phyloP scores from a whole-genome alignment of 257 asterid genomes.

The Mentha longifolia region DNA sequence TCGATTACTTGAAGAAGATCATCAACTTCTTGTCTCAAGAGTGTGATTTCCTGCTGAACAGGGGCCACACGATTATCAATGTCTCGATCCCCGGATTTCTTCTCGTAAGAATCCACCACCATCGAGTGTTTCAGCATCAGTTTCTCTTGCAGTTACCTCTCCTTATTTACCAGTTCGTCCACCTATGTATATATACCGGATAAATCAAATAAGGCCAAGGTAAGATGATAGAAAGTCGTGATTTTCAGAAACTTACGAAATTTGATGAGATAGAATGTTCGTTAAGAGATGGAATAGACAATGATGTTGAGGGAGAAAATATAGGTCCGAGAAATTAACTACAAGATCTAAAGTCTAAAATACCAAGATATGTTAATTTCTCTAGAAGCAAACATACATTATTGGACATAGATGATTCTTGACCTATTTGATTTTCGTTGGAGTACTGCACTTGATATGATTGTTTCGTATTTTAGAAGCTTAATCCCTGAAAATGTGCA shows the following conservation, averaged over 20 bases:
- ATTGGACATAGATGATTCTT: neutral
- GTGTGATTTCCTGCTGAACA: conserved; percentile 75
- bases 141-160: conserved; percentile 89
- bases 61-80: conserved; percentile 78
- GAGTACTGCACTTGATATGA: neutral
- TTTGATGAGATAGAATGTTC: no score
- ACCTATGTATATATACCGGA: conserved; percentile 50
- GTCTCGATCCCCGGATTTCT: conserved; percentile 77
- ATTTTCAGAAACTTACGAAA: no score
- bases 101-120: conserved; percentile 81
- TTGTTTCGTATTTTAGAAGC: neutral
- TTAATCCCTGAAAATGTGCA: neutral
- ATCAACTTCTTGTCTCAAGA: conserved; percentile 86
- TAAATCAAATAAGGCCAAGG: neutral
- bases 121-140: conserved; percentile 80
- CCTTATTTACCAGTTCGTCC: conserved; percentile 83
- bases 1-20: conserved; percentile 84
- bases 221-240: neutral
- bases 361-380: no score
- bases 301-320: no score
- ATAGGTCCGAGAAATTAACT: no score
- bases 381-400: no score
- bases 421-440: neutral
- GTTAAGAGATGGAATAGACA: no score
- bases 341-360: no score